A percentile compares a stretch with the other conserved stretches of the same genome.
Conservation (phyloP, 768 basidiomycete genomes). For the Mycena chlorophos region DNA sequence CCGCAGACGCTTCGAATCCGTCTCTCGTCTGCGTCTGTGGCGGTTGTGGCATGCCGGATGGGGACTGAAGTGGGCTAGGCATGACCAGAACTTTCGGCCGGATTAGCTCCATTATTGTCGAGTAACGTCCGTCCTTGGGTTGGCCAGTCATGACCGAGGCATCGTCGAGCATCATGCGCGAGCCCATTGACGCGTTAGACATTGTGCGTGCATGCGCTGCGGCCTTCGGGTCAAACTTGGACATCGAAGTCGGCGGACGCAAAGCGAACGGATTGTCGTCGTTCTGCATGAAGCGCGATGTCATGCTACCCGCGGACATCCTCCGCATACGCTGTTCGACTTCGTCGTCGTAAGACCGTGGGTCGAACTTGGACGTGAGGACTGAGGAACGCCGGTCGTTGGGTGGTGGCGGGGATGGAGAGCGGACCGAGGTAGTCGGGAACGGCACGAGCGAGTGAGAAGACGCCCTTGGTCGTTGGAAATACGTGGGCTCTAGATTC, state of each 20-base stretch:
- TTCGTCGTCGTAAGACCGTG: conserved; percentile 33
- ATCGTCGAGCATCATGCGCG: conserved; percentile 58
- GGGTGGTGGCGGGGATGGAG: conserved; percentile 45
- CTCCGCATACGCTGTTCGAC: conserved; percentile 34
- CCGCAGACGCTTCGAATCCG: conserved; percentile 63
- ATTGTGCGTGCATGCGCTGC: conserved; percentile 55
- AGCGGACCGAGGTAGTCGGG: conserved; percentile 48
- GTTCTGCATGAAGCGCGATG: conserved; percentile 36
- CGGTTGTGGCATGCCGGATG: conserved; percentile 35
- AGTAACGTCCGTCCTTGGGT: conserved; percentile 59
- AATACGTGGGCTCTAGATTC: conserved; percentile 42
- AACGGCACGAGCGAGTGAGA: conserved; percentile 48
- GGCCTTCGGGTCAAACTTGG: conserved; percentile 81
- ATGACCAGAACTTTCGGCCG: conserved; percentile 92
- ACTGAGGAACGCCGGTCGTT: conserved; percentile 28
- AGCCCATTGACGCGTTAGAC: conserved; percentile 68
- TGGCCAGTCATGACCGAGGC: conserved; percentile 43
- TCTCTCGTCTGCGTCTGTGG: conserved; percentile 41
- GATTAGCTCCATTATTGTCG: conserved; percentile 76
- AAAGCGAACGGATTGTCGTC: conserved; percentile 71
- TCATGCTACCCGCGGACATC: conserved; percentile 48
- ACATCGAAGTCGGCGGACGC: conserved; percentile 63
- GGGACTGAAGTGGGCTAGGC: conserved; percentile 81
- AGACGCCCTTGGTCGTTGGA: conserved; percentile 51
- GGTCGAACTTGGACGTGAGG: conserved; percentile 21